phyloP scores from a whole-genome alignment of 2,329 filamentous ascomycete genomes.

The Myriosclerotinia curreyana region DNA sequence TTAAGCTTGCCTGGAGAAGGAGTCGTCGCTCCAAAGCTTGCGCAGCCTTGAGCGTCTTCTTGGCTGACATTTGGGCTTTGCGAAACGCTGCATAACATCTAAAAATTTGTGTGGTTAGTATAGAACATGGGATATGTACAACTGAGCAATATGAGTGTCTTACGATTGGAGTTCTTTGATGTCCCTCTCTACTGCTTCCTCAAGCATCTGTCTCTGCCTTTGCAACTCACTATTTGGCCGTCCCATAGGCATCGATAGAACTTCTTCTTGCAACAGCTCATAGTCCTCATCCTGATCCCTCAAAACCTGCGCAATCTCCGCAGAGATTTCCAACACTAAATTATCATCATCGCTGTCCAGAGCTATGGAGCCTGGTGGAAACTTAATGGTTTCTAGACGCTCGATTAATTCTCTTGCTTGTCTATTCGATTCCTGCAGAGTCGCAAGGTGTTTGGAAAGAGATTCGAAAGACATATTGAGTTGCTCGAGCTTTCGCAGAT shows the following conservation, averaged over 20 bases:
- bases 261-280: slow-evolving; percentile 74
- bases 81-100: slow-evolving; percentile 60
- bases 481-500: not conserved
- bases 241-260: slow-evolving; percentile 55
- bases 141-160: slow-evolving; percentile 24
- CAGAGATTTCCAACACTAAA: slow-evolving; percentile 67
- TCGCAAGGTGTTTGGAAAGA: slow-evolving; percentile 58
- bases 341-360: slow-evolving; percentile 46
- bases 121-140: not conserved
- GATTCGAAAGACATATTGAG: slow-evolving; percentile 56
- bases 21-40: slow-evolving; percentile 74
- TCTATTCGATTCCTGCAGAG: slow-evolving; percentile 58
- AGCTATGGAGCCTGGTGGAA: slow-evolving; percentile 57
- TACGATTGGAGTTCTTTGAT: slow-evolving; percentile 70
- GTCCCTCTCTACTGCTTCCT: slow-evolving; percentile 64
- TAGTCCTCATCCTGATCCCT: slow-evolving; percentile 80
- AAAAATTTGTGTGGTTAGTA: not conserved
- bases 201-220: slow-evolving; percentile 62
- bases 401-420: slow-evolving; percentile 59
- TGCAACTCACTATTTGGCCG: slow-evolving; percentile 53
- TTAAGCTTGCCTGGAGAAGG: slow-evolving; percentile 56
- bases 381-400: slow-evolving; percentile 56
- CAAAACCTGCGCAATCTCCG: slow-evolving; percentile 75
- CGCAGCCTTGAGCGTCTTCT: slow-evolving; percentile 68
- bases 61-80: slow-evolving; percentile 76